phyloP scores from a whole-genome alignment of 345 rosid genomes.

The Nasturtium officinale region DNA sequence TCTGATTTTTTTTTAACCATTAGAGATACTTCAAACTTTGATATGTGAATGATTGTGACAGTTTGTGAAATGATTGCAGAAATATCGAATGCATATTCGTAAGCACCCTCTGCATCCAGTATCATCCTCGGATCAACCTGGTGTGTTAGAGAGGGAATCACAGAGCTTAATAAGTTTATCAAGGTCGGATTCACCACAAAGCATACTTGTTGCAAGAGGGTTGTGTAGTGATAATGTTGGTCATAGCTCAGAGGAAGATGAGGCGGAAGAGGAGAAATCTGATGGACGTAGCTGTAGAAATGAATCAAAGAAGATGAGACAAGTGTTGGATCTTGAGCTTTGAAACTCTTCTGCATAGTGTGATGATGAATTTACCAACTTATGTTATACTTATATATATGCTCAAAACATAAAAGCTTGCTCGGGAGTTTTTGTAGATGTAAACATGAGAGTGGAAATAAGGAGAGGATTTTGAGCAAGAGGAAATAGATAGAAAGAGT shows the following conservation, averaged over 20 bases:
- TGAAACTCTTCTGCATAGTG: constrained; percentile 27
- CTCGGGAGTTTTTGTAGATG: constrained; percentile 39
- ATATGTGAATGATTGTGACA: constrained; percentile 21
- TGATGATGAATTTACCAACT: constrained; percentile 15
- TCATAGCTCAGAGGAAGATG: constrained; percentile 45
- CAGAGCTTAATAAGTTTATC: constrained; percentile 47
- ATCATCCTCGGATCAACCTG: constrained; percentile 46
- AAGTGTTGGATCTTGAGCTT: constrained; percentile 38
- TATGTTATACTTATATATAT: constrained; percentile 31
- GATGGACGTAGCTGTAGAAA: constrained; percentile 58
- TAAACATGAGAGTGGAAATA: constrained; percentile 39
- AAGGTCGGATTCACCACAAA: constrained; percentile 62
- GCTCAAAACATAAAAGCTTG: constrained; percentile 21
- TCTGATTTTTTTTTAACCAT: constrained; percentile 3
- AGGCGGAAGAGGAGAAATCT: constrained; percentile 53
- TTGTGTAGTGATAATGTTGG: constrained; percentile 49
- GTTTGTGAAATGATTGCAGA: constrained; percentile 49
- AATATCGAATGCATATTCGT: constrained; percentile 75
- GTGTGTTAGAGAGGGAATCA: constrained; percentile 36
- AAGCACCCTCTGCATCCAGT: constrained; percentile 50
- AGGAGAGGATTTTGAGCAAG: constrained; percentile 19
- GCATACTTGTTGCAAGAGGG: constrained; percentile 54
- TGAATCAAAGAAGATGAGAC: constrained; percentile 32
- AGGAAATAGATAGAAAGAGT: constrained; percentile 30
- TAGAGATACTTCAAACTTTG: background rate